Conservation (phyloP, 371 early-diverging fungal species). For the Mucor ambiguus region DNA sequence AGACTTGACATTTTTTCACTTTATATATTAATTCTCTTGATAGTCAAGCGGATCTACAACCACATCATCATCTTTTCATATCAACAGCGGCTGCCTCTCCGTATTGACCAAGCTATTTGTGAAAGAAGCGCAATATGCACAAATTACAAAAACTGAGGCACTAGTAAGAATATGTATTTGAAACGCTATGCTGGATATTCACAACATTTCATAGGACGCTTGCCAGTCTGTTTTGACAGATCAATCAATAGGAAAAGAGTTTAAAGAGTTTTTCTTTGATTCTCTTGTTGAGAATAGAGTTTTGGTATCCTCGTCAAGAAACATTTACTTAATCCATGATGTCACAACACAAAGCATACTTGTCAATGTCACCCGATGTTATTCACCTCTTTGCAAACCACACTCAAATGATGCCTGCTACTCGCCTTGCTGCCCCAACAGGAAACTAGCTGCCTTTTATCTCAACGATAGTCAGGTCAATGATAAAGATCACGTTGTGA, state of each 20-base stretch:
- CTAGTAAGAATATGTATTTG: conserved; percentile 11
- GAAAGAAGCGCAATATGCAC: conserved; percentile 25
- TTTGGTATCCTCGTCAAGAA: conserved; percentile 6
- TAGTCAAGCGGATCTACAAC: conserved; percentile 1
- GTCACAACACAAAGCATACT: conserved; percentile 12
- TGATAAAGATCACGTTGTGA: conserved; percentile 1
- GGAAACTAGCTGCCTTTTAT: neutral
- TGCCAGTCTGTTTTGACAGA: conserved; percentile 10
- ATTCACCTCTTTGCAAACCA: conserved; percentile 17
- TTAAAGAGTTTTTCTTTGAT: conserved; percentile 8
- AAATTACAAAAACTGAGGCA: conserved; percentile 23
- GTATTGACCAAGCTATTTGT: conserved; percentile 17
- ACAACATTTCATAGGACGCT: conserved; percentile 12
- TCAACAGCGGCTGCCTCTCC: conserved; percentile 11
- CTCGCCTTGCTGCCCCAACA: conserved; percentile 19
- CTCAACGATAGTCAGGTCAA: neutral
- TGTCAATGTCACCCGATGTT: conserved; percentile 10
- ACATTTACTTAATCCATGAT: conserved; percentile 13
- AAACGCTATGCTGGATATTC: neutral
- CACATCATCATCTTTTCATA: neutral
- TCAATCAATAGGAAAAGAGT: neutral
- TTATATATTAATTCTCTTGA: neutral
- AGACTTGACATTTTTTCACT: neutral
- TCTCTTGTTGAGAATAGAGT: conserved; percentile 13
- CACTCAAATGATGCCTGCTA: conserved; percentile 4